Percentiles rank a stretch among this genome's conserved stretches.
Conservation (phyloP, 1,284 basidiomycete genomes). For the Afroboletus lepidellus region DNA sequence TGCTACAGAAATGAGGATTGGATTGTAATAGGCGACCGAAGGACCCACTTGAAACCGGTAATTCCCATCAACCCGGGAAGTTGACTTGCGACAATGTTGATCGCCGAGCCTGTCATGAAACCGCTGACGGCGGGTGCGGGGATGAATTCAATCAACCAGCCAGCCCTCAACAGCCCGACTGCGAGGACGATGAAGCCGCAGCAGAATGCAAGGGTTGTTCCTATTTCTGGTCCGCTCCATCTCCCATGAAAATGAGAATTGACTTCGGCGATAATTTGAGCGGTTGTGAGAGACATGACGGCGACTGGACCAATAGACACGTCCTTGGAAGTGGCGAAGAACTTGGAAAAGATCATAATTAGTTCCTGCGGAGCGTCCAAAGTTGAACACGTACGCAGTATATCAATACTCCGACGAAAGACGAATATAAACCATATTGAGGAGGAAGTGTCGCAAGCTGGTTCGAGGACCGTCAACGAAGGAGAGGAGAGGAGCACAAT, state of each 20-base stretch:
- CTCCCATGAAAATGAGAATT: constrained; percentile 48
- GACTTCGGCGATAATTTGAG: constrained; percentile 76
- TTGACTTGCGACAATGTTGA: constrained; percentile 85
- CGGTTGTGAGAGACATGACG: constrained; percentile 93
- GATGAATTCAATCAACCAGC: constrained; percentile 97
- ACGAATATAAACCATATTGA: constrained; percentile 94
- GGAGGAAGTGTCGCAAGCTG: constrained; percentile 83
- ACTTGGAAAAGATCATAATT: constrained; percentile 40
- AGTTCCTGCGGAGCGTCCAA: constrained; percentile 9
- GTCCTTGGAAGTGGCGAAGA: constrained; percentile 94
- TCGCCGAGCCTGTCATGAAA: constrained; percentile 90
- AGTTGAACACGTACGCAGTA: constrained; percentile 64
- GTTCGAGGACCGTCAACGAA: neutral
- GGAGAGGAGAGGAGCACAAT: neutral
- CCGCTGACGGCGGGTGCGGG: constrained; percentile 89
- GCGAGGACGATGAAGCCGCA: constrained; percentile 90
- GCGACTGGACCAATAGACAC: constrained; percentile 95
- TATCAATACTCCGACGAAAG: constrained; percentile 86
- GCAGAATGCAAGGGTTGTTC: constrained; percentile 82
- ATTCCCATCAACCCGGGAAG: constrained; percentile 86
- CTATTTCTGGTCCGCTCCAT: constrained; percentile 75
- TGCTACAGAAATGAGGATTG: constrained; percentile 43
- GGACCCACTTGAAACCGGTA: constrained; percentile 71
- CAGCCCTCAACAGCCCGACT: constrained; percentile 88
- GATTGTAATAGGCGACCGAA: neutral